Conservation (phyloP, 495 filamentous ascomycete species). For the Xylaria curta region DNA sequence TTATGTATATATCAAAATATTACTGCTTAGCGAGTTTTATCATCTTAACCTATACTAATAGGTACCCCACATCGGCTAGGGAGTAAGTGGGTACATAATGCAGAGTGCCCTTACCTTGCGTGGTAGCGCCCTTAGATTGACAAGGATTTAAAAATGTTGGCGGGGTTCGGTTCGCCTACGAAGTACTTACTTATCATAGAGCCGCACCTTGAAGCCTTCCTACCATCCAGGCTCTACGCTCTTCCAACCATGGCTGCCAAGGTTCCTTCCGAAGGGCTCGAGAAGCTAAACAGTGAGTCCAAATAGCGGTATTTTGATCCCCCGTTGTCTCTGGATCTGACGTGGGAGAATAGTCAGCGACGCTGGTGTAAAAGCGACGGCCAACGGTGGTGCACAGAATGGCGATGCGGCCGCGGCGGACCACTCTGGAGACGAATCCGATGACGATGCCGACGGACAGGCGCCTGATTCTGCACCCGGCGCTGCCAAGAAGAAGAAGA, state of each 20-base stretch:
- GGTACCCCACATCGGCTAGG: not conserved
- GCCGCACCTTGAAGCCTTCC: not conserved
- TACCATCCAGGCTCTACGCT: not conserved
- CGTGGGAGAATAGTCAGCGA: constrained; percentile 40
- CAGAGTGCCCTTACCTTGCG: not conserved
- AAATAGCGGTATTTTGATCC: not conserved
- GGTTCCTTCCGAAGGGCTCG: constrained; percentile 48
- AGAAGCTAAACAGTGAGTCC: constrained; percentile 52
- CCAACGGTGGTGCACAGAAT: constrained; percentile 45
- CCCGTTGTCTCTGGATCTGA: constrained; percentile 20
- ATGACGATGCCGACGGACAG: constrained; percentile 62
- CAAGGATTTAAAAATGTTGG: constrained; percentile 22
- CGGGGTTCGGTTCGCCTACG: not conserved
- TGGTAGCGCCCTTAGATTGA: constrained; percentile 11
- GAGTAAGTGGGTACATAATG: not conserved
- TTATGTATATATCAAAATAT: too few relatives aligned
- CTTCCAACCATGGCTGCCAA: constrained; percentile 49
- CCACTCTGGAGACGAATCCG: constrained; percentile 70
- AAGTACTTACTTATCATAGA: not conserved
- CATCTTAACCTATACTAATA: too few relatives aligned
- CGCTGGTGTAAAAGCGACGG: constrained; percentile 50
- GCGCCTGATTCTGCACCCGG: constrained; percentile 45
- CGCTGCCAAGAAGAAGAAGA: constrained; percentile 59
- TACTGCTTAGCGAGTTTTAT: too few relatives aligned
- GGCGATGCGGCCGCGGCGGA: constrained; percentile 59